Evolutionary conservation across 495 filamentous ascomycete genomes (phyloP).

Genomic region (Lepidopterella palustris): DNA sequence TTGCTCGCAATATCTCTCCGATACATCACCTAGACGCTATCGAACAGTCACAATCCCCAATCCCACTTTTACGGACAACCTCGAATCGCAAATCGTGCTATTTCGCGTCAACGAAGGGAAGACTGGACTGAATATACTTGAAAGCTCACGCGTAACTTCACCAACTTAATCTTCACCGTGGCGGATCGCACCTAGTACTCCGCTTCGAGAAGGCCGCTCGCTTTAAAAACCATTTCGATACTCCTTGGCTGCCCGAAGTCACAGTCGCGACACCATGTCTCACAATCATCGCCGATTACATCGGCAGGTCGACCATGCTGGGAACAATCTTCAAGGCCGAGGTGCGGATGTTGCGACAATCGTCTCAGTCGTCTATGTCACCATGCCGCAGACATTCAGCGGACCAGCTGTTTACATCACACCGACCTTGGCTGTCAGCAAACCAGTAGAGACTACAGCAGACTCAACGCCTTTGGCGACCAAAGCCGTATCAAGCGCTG

Average conservation of each 20-base stretch:
- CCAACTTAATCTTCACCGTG: neutral
- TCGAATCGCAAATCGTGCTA: too few species aligned
- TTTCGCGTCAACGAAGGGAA: too few species aligned
- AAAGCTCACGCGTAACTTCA: neutral
- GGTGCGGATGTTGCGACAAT: slow-evolving; percentile 33
- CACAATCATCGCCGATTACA: slow-evolving; percentile 1
- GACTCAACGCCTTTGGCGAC: neutral
- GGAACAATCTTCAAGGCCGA: neutral
- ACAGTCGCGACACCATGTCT: neutral
- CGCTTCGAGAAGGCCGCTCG: too few species aligned
- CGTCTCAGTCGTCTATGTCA: slow-evolving; percentile 49
- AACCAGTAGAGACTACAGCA: slow-evolving; percentile 5
- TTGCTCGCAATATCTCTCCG: neutral
- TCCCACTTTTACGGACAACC: too few species aligned
- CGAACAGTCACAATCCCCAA: neutral
- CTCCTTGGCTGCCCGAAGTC: neutral
- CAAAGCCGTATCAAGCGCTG: too few species aligned
- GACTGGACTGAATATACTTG: too few species aligned
- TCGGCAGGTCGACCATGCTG: neutral
- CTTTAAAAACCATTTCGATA: slow-evolving; percentile 4
- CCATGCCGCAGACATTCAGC: slow-evolving; percentile 48
- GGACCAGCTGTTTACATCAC: slow-evolving; percentile 54
- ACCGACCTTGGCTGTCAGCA: slow-evolving; percentile 21
- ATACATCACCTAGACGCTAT: neutral
- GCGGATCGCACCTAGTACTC: too few species aligned